A percentile compares a stretch with the other conserved stretches of the same genome.
These are phyloP conservation scores for Colletotrichum tofieldiae DNA, from an alignment of 2,329 filamentous ascomycete species.

Conservation along the genomic window DNA sequence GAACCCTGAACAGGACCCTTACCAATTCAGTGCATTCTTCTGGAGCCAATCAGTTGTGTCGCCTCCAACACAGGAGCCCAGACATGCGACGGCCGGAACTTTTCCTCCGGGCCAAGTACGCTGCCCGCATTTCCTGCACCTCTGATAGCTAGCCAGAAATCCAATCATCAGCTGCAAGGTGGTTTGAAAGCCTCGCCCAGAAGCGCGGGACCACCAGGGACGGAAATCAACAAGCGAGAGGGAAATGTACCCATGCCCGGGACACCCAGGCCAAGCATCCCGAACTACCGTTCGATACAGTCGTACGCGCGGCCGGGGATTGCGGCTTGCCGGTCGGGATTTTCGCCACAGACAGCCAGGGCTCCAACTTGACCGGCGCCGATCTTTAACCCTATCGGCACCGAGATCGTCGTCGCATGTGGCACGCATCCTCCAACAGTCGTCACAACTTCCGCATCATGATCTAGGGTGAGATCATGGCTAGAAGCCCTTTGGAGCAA, in stretches of 20 bases:
- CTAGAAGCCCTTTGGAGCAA: background rate
- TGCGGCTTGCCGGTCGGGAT: slow-evolving; percentile 23
- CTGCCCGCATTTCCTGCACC: background rate
- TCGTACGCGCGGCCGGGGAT: slow-evolving; percentile 11
- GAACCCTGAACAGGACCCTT: slow-evolving; percentile 22
- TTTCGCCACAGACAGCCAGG: slow-evolving; percentile 28
- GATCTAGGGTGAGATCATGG: slow-evolving; percentile 36
- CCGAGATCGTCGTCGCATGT: slow-evolving; percentile 29
- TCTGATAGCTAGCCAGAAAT: background rate
- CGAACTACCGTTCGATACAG: slow-evolving; percentile 5
- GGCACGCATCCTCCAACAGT: slow-evolving; percentile 11
- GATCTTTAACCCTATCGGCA: slow-evolving; percentile 34
- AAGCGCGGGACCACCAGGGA: background rate
- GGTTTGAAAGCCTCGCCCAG: background rate
- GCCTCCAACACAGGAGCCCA: background rate
- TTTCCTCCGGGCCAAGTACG: slow-evolving; percentile 27
- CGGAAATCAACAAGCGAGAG: slow-evolving; percentile 7
- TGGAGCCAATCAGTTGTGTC: slow-evolving; percentile 10
- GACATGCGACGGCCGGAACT: slow-evolving; percentile 26
- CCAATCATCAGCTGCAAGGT: background rate
- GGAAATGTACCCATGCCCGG: background rate
- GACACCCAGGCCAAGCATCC: slow-evolving; percentile 3
- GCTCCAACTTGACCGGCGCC: slow-evolving; percentile 27
- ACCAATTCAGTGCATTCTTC: background rate
- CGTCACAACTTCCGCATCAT: slow-evolving; percentile 35